Evolutionary conservation across 2,329 filamentous ascomycete genomes (phyloP).

Genomic region (Acrodontium crateriforme): DNA sequence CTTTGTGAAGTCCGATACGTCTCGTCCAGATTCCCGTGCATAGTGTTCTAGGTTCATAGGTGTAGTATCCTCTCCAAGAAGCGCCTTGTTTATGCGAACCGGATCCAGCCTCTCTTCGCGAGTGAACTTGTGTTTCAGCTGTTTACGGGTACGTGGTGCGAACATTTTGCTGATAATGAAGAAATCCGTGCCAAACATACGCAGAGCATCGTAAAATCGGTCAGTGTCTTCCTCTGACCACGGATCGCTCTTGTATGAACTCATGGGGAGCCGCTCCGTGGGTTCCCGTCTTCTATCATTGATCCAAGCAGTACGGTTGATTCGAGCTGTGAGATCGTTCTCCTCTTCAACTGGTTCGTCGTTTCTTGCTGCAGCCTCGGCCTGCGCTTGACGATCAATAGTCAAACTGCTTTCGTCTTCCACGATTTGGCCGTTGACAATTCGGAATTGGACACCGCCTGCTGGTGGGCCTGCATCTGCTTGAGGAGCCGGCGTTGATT

Average conservation of each 20-base stretch:
- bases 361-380: constrained; percentile 35
- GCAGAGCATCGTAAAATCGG: constrained; percentile 60
- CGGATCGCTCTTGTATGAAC: constrained; percentile 40
- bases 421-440: constrained; percentile 60
- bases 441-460: constrained; percentile 30
- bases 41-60: constrained; percentile 28
- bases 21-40: constrained; percentile 23
- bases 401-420: constrained; percentile 53
- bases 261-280: constrained; percentile 28
- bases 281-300: constrained; percentile 42
- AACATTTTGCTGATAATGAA: constrained; percentile 68
- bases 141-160: constrained; percentile 52
- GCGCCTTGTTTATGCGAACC: constrained; percentile 46
- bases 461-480: constrained; percentile 15
- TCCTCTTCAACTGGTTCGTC: constrained; percentile 44
- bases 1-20: constrained; percentile 24
- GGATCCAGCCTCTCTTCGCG: constrained; percentile 60
- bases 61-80: constrained; percentile 33
- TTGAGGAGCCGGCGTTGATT: constrained; percentile 1
- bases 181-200: constrained; percentile 73
- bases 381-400: constrained; percentile 53
- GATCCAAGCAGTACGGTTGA: constrained; percentile 56
- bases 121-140: constrained; percentile 72
- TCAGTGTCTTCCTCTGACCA: constrained; percentile 63
- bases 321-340: constrained; percentile 60